Evolutionary conservation across 768 basidiomycete species (phyloP).

Genomic region (Coprinopsis strossmayeri): DNA sequence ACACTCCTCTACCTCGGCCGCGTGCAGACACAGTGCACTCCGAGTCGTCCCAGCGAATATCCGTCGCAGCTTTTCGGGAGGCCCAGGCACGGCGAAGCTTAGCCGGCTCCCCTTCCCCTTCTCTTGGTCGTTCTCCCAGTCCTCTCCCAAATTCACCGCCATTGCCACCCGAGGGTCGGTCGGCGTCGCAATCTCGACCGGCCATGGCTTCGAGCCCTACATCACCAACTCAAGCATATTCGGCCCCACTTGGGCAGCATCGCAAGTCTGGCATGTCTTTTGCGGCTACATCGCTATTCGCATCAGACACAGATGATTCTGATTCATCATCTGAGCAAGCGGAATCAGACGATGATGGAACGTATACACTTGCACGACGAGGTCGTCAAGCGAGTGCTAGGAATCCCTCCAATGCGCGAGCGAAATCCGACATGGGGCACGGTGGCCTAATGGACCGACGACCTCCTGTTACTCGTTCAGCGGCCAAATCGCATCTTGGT

Average conservation of each 20-base stretch:
- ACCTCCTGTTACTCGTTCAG: neutral
- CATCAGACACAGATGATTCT: slow-evolving; percentile 25
- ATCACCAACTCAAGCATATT: slow-evolving; percentile 3
- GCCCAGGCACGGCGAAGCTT: slow-evolving; percentile 62
- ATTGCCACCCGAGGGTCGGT: slow-evolving; percentile 15
- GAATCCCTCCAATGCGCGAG: slow-evolving; percentile 19
- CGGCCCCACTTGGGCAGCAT: neutral
- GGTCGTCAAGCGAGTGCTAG: slow-evolving; percentile 13
- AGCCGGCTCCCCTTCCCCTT: slow-evolving; percentile 55
- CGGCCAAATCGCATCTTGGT: neutral
- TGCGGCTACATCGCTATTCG: slow-evolving; percentile 8
- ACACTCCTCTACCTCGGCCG: slow-evolving; percentile 42
- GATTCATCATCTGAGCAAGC: slow-evolving; percentile 18
- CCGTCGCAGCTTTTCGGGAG: slow-evolving; percentile 77
- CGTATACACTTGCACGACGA: slow-evolving; percentile 10
- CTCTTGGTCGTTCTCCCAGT: slow-evolving; percentile 32
- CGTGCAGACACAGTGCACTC: slow-evolving; percentile 55
- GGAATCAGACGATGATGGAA: slow-evolving; percentile 14
- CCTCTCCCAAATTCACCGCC: slow-evolving; percentile 18
- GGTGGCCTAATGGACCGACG: slow-evolving; percentile 17
- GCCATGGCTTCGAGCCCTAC: slow-evolving; percentile 12
- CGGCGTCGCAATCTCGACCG: slow-evolving; percentile 16
- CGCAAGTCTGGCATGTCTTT: slow-evolving; percentile 6
- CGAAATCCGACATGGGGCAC: slow-evolving; percentile 38
- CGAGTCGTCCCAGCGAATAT: slow-evolving; percentile 67